These are phyloP conservation scores for Leucogyrophana mollusca DNA, from an alignment of 768 basidiomycete species.

Conservation along the genomic window DNA sequence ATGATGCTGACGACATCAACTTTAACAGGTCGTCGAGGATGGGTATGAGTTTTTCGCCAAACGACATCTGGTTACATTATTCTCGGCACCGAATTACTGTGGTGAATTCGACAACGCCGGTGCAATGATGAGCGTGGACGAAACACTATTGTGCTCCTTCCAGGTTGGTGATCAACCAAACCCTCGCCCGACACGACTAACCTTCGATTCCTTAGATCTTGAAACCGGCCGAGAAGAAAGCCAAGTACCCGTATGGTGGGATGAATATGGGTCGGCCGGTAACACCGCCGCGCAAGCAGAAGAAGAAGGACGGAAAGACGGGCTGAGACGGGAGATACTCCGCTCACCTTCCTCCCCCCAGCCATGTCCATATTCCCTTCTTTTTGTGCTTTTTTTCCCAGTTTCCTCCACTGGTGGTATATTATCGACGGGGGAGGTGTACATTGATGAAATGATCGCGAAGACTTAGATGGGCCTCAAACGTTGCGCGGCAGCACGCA, in stretches of 20 bases:
- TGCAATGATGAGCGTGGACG: slow-evolving; percentile 99
- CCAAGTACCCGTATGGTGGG: slow-evolving; percentile 86
- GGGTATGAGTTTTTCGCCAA: slow-evolving; percentile 99
- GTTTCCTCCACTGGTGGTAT: slow-evolving; percentile 16
- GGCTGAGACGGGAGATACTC: slow-evolving; percentile 30
- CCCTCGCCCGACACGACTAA: too few species aligned
- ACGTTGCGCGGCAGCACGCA: slow-evolving; percentile 8
- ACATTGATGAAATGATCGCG: slow-evolving; percentile 15
- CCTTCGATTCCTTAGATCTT: slow-evolving; percentile 62
- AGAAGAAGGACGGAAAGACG: slow-evolving; percentile 91
- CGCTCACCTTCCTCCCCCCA: slow-evolving; percentile 25
- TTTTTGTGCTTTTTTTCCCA: slow-evolving; percentile 22
- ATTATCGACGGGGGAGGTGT: slow-evolving; percentile 2
- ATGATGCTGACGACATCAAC: slow-evolving; percentile 3
- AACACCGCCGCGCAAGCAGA: slow-evolving; percentile 95
- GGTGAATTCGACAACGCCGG: slow-evolving; percentile 99
- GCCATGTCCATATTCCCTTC: slow-evolving; percentile 29
- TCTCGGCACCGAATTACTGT: slow-evolving; percentile 95
- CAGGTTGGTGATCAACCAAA: slow-evolving; percentile 68
- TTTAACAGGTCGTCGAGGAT: slow-evolving; percentile 89
- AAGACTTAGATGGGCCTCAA: slow-evolving; percentile 10
- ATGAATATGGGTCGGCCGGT: slow-evolving; percentile 87
- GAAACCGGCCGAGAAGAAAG: slow-evolving; percentile 99
- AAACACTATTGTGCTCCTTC: slow-evolving; percentile 96
- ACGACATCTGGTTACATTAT: slow-evolving; percentile 92